Base-by-base conservation (phyloP, 2,329 filamentous ascomycete species). In the Penicillium italicum region DNA sequence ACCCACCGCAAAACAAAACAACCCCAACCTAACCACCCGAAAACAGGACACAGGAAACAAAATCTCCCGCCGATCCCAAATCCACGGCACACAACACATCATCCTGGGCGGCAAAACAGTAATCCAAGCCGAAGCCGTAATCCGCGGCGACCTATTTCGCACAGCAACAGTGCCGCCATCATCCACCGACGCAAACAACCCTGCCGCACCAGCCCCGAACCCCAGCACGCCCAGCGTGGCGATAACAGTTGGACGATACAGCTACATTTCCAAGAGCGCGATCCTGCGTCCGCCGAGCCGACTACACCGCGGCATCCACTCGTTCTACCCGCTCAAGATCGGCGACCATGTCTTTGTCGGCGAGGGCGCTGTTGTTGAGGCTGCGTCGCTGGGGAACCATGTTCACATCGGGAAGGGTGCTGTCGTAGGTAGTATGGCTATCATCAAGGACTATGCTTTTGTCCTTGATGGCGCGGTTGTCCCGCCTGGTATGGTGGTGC, bases 11-110 rank as follows among this genome's bases (percentile, higher is more conserved):
- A 33, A 14, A 24, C 24, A 36, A 38, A 55, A 43, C 12, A 33
- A 26, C 22, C 9, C 12, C 16, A 48, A 41, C 48, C 54, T 48
- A 59, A 53, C 31, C n/a, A 22, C 7, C 22, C 10, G 37, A 40
- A 9, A 47, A 40, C 64, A 96, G 92, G 93, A 97, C 77, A 96
- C 92, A 3, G 94, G 94, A 64, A 99, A 99, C 83, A 97, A 97
- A 79, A 94, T 99, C 68, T 93, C 92, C 37, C 90, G 94, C 63
- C 91, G 91, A 65, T 90, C 91, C 59, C 87, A 88, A 71, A 90
- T 99, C 65, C 89, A 96, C 69, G 94, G 94, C 67, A 97, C 93
- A 22, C 91, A 96, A 66, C 96, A 97, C 77, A 97, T 99, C 76
- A 96, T 96, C 75, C 88, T 99, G 2, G 94, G 91, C 65, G 94